Evolutionary conservation across 1,139 yeast species (phyloP), one percentile per base, ranked within the genome.

Genomic region (Zygosaccharomyces sapae): DNA sequence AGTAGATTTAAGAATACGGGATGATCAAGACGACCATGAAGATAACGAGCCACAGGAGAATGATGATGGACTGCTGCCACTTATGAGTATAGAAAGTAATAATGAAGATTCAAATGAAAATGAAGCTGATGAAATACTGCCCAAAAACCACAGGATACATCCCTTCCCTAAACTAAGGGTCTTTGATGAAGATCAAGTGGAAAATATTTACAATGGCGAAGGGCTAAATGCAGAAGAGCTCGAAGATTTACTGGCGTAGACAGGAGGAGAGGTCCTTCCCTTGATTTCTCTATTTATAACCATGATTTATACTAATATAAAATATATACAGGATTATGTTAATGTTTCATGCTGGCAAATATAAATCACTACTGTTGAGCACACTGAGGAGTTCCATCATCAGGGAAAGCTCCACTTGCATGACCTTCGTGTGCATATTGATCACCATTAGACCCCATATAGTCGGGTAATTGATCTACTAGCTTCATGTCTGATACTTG

Each of bases 341-440:
- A 33, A 19, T 22, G 46, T 38, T 20, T 22, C 29, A 31, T 44
- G 42, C 35, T 25, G 18, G 18, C 30, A 22, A 3, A 20, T 22
- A 37, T 20, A 16, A 16, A 16, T 16, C 16, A 25, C 37, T 48
- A 56, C 36, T 57, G 61, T 18, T 57, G 56, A 8, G 60, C 45
- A 42, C 61, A 57, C 38, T 55, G 54, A 3, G 58, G 54, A 20
- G 65, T 69, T 4, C 61, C 58, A 22, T 48, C 52, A 42, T 45
- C 46, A n/a, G 24, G 45, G 31, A 37, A 37, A 10, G 31, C 20
- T 16, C 40, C 40, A 18, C 31, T 24, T 18, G 40, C 40, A n/a
- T 36, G 27, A 10, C 34, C 51, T 2, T 48, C 30, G 33, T 40
- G 36, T 18, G 46, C 33, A 13, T 43, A 41, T 29, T 43, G 30